phyloP scores from a whole-genome alignment of 1,139 yeast genomes.

The Protomyces arabidopsidicola region DNA sequence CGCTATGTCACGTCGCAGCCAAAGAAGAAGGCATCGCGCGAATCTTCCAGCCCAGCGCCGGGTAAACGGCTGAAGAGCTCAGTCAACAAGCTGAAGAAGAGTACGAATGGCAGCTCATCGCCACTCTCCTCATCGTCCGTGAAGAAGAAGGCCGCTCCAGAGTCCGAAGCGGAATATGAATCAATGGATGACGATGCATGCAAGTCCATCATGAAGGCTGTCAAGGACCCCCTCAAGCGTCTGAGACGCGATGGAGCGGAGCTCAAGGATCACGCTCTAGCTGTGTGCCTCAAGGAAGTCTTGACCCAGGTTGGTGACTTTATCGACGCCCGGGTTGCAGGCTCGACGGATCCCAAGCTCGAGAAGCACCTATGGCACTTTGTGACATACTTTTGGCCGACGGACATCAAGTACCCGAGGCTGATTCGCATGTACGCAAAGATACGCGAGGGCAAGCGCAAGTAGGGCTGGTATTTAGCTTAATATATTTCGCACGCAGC shows the following conservation, averaged over 20 bases:
- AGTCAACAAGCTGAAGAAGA: neutral
- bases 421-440: conserved; percentile 70
- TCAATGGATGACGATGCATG: conserved; percentile 78
- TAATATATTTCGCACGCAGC: too few species aligned
- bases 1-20: conserved; percentile 12
- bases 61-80: conserved; percentile 5
- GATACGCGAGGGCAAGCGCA: conserved; percentile 1
- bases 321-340: conserved; percentile 46
- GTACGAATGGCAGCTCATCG: conserved; percentile 28
- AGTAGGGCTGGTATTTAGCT: neutral
- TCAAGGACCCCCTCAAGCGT: conserved; percentile 65
- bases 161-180: conserved; percentile 52
- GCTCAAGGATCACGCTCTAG: conserved; percentile 85
- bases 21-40: conserved; percentile 6
- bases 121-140: neutral
- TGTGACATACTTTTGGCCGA: conserved; percentile 92
- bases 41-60: conserved; percentile 20
- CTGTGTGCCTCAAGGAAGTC: conserved; percentile 65
- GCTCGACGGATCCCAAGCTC: conserved; percentile 42
- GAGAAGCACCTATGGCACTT: conserved; percentile 76
- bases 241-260: conserved; percentile 67
- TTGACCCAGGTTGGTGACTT: conserved; percentile 74
- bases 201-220: conserved; percentile 62
- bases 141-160: neutral
- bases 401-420: conserved; percentile 66